A percentile compares a stretch with the other conserved stretches of the same genome.
Conservation (phyloP, 768 basidiomycete species). For the Chalciporus chontae region DNA sequence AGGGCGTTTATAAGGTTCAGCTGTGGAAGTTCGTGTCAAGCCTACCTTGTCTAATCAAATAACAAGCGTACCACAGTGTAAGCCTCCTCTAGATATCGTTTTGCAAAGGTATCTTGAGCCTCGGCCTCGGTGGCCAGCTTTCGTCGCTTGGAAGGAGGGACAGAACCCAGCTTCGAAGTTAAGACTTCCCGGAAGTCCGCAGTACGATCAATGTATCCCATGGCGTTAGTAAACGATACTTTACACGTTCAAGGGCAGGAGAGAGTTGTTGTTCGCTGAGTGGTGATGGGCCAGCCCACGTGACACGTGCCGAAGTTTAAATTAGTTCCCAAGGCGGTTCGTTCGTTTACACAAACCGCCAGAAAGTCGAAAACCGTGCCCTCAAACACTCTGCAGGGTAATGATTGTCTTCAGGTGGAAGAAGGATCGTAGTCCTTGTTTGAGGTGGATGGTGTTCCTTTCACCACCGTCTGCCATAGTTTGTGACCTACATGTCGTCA, state of each 20-base stretch:
- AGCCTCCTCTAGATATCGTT: conserved; percentile 72
- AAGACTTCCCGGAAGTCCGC: conserved; percentile 55
- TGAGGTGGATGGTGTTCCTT: conserved; percentile 59
- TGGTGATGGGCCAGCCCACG: conserved; percentile 17
- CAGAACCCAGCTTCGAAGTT: conserved; percentile 40
- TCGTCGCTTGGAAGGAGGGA: conserved; percentile 49
- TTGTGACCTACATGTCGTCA: conserved; percentile 30
- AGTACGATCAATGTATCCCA: conserved; percentile 62
- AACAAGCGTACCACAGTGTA: conserved; percentile 55
- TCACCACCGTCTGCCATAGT: conserved; percentile 65
- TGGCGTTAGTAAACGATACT: conserved; percentile 23
- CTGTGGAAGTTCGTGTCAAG: conserved; percentile 34
- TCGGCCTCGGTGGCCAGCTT: conserved; percentile 39
- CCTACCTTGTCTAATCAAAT: not conserved
- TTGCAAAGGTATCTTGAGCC: conserved; percentile 45
- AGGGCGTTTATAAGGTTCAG: conserved; percentile 70
- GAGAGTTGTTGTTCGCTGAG: not conserved
- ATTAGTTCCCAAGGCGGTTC: not conserved
- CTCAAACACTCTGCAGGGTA: conserved; percentile 8
- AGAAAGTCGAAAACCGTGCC: conserved; percentile 19
- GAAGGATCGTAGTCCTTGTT: conserved; percentile 55
- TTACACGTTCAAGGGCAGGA: not conserved
- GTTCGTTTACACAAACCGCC: conserved; percentile 22
- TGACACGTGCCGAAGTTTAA: conserved; percentile 14
- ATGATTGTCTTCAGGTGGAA: conserved; percentile 30